Evolutionary conservation across 1,139 yeast genomes (phyloP).

Genomic region (Yamadazyma pseudoaaseri): DNA sequence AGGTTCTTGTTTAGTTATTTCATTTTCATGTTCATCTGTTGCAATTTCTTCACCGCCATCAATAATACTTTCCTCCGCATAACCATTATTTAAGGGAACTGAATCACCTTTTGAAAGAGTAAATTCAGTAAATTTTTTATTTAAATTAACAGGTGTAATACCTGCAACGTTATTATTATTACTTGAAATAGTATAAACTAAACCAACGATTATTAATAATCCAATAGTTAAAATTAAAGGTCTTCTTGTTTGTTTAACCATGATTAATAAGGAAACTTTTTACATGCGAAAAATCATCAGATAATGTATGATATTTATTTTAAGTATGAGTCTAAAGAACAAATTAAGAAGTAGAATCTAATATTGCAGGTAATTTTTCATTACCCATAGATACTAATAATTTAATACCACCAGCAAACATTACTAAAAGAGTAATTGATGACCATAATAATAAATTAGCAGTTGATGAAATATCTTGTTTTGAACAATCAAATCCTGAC

Average conservation of each 20-base stretch:
- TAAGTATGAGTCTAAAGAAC: too few species aligned
- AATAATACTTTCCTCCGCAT: slow-evolving; percentile 10
- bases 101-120: too few species aligned
- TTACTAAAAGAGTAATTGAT: slow-evolving; percentile 42
- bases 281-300: too few species aligned
- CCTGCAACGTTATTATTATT: slow-evolving; percentile 9
- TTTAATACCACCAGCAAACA: slow-evolving; percentile 54
- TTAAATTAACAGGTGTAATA: slow-evolving; percentile 22
- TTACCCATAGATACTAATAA: slow-evolving; percentile 53
- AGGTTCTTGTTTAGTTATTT: background rate
- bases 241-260: slow-evolving; percentile 15
- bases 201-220: slow-evolving; percentile 11
- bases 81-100: slow-evolving; percentile 7
- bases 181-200: slow-evolving; percentile 15
- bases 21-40: slow-evolving; percentile 8
- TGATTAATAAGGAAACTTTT: slow-evolving; percentile 1
- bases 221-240: slow-evolving; percentile 13
- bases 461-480: slow-evolving; percentile 62
- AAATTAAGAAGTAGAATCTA: slow-evolving; percentile 40
- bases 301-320: too few species aligned
- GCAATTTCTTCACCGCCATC: slow-evolving; percentile 9
- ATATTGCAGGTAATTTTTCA: slow-evolving; percentile 67
- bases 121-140: slow-evolving; percentile 5
- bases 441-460: slow-evolving; percentile 72
- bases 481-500: slow-evolving; percentile 67